Evolutionary conservation across 2,329 filamentous ascomycete genomes (phyloP).

Genomic region (Ceratocystis destructans): DNA sequence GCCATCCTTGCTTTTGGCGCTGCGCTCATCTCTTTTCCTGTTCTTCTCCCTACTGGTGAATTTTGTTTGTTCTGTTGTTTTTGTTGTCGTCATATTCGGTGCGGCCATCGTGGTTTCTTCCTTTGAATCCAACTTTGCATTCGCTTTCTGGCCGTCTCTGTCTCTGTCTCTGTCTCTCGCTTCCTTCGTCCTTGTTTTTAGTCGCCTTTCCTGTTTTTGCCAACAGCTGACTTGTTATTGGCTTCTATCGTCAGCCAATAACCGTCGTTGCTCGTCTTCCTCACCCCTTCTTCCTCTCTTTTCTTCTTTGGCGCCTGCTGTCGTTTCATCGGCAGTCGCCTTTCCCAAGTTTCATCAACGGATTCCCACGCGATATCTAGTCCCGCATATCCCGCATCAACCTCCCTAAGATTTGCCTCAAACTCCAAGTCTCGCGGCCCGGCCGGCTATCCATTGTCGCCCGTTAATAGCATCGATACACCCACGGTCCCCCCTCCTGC

Average conservation of each 20-base stretch:
- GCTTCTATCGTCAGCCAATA: background rate
- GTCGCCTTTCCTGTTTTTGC: background rate
- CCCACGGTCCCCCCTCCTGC: background rate
- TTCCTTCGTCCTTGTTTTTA: background rate
- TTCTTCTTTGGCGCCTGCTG: constrained; percentile 25
- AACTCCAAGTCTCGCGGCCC: constrained; percentile 10
- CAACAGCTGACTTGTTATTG: constrained; percentile 6
- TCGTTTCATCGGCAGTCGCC: constrained; percentile 34
- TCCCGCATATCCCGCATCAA: constrained; percentile 4
- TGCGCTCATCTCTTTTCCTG: background rate
- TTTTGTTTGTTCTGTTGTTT: background rate
- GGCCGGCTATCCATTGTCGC: background rate
- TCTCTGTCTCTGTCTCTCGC: background rate
- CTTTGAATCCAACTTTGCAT: background rate
- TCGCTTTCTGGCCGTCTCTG: background rate
- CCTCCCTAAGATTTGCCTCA: constrained; percentile 18
- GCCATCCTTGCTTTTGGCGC: constrained; percentile 2
- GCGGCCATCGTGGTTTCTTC: constrained; percentile 10
- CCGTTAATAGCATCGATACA: background rate
- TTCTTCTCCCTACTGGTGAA: background rate
- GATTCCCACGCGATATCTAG: constrained; percentile 30
- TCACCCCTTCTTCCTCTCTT: constrained; percentile 13
- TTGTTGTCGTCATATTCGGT: constrained; percentile 20
- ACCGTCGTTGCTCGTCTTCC: background rate
- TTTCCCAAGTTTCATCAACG: constrained; percentile 33